A percentile compares a stretch with the other conserved stretches of the same genome.
Conservation (phyloP, 352 stramenopile species). For the Globisporangium abappressorium region DNA sequence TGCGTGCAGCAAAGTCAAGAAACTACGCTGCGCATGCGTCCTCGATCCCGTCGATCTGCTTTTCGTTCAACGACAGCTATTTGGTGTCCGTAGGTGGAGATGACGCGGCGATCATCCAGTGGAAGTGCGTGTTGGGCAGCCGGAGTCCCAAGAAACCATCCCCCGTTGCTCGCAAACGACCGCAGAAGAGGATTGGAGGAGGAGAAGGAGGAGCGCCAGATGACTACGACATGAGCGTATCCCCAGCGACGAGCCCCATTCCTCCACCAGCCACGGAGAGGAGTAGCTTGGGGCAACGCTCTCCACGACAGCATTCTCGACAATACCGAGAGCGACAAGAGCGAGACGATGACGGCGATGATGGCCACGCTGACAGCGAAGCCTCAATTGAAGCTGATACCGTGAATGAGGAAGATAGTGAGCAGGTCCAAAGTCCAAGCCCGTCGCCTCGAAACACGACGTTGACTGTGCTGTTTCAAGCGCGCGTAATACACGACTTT, state of each 20-base stretch:
- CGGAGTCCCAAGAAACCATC: conserved; percentile 7
- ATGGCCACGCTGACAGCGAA: background rate
- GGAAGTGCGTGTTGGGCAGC: conserved; percentile 25
- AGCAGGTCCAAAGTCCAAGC: background rate
- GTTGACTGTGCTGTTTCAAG: conserved; percentile 18
- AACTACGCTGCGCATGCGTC: conserved; percentile 47
- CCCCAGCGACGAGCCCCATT: conserved; percentile 4
- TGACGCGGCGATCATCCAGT: conserved; percentile 61
- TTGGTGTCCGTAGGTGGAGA: conserved; percentile 55
- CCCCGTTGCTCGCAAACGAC: conserved; percentile 10
- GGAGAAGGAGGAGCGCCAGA: background rate
- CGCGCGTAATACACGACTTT: conserved; percentile 36
- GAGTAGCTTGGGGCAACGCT: conserved; percentile 20
- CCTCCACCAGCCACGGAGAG: conserved; percentile 19
- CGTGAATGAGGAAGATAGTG: background rate
- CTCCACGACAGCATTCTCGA: conserved; percentile 29
- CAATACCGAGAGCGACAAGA: conserved; percentile 33
- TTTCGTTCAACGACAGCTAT: conserved; percentile 45
- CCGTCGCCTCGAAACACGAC: background rate
- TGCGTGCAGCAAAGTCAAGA: conserved; percentile 36
- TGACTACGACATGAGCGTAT: background rate
- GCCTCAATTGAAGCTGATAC: background rate
- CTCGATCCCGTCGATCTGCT: conserved; percentile 42
- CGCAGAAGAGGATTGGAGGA: background rate
- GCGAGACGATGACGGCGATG: conserved; percentile 3